Conservation (phyloP, 2,329 filamentous ascomycete genomes). For the Diaporthe citrichinensis region DNA sequence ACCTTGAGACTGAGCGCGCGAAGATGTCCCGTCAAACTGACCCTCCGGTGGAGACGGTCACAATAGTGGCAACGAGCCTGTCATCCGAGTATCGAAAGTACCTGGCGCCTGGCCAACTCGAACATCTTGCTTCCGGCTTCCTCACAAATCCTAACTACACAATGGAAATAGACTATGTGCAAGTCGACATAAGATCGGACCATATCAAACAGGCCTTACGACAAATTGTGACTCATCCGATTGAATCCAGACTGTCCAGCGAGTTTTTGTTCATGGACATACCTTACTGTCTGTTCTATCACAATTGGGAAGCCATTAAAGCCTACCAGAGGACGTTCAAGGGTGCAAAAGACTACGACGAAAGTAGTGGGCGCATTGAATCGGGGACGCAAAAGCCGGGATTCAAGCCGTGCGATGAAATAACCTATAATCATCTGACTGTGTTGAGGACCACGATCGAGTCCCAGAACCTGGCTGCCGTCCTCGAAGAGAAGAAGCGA, state of each 20-base stretch:
- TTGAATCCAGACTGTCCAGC: background rate
- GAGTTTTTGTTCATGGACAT: background rate
- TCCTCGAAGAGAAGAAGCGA: background rate
- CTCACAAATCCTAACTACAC: constrained; percentile 1
- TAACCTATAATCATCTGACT: background rate
- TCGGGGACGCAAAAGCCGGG: background rate
- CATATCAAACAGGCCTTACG: background rate
- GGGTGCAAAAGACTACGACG: background rate
- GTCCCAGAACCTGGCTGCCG: background rate
- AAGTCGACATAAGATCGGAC: background rate
- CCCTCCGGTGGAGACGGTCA: background rate
- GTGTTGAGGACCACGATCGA: background rate
- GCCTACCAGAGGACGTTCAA: background rate
- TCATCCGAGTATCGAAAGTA: background rate
- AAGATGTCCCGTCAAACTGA: background rate
- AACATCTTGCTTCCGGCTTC: background rate
- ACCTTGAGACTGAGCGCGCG: background rate
- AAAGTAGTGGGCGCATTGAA: background rate
- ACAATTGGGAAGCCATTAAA: background rate
- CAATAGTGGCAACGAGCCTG: background rate
- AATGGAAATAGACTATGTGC: background rate
- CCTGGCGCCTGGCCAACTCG: background rate
- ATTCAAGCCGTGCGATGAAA: constrained; percentile 3
- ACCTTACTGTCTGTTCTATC: constrained; percentile 7
- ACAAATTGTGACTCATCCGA: background rate